phyloP scores from a whole-genome alignment of 495 filamentous ascomycete species.

The Daldinia concentrica region DNA sequence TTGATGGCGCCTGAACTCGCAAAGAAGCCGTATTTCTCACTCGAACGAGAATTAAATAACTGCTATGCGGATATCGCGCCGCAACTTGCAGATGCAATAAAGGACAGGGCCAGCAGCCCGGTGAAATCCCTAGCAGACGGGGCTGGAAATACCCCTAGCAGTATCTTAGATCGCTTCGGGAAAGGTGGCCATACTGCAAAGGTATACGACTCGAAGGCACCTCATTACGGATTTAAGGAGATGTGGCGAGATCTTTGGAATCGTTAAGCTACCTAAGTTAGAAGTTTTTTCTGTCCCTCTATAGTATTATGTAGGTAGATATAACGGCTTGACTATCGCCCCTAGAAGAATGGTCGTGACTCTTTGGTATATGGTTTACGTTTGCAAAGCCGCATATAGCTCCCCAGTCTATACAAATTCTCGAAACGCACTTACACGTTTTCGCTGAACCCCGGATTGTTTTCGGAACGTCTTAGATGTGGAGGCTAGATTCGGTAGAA shows the following conservation, averaged over 20 bases:
- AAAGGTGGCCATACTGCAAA: constrained; percentile 59
- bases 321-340: not conserved
- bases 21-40: constrained; percentile 90
- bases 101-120: constrained; percentile 68
- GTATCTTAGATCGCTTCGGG: constrained; percentile 55
- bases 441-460: not conserved
- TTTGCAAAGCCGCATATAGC: not conserved
- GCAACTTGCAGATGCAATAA: constrained; percentile 73
- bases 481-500: not conserved
- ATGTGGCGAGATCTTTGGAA: constrained; percentile 84
- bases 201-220: constrained; percentile 76
- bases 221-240: constrained; percentile 84
- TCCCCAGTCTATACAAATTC: not conserved
- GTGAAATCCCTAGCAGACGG: constrained; percentile 50
- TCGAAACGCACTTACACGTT: not conserved
- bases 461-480: not conserved
- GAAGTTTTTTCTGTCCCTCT: not conserved
- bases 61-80: constrained; percentile 91
- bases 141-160: constrained; percentile 40
- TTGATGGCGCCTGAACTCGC: constrained; percentile 91
- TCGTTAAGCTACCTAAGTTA: constrained; percentile 18
- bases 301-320: not conserved
- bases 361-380: not conserved
- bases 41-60: constrained; percentile 80
- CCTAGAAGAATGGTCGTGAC: not conserved